Base-by-base conservation (phyloP, 75 land plant species). In the Cunninghamia lanceolata region DNA sequence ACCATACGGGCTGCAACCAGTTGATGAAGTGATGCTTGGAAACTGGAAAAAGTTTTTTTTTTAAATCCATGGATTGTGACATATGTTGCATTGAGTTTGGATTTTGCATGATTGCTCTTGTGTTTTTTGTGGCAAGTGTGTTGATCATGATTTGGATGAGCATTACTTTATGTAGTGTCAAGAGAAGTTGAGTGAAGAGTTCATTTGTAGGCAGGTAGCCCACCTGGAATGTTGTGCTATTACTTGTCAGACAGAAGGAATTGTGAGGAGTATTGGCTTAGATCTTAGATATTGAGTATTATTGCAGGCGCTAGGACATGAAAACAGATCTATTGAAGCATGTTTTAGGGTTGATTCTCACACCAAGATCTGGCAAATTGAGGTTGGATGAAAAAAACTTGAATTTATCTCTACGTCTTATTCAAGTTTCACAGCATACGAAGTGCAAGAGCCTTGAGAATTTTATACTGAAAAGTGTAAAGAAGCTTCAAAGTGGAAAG, bases 101-200 rank as follows among this genome's bases (percentile, higher is more conserved):
- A 0, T 96, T 94, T 53, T 96, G 98, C 92, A 90, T 56, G 86
- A 93, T 38, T 96, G 98, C 84, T 93, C 90, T 83, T 96, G 98
- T 70, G 90, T 96, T 52, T 93, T 96, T 5, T 96, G 98, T 85
- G 84, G 91, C 84, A 86, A 87, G 56, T 80, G 83, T 75, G 59
- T 96, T 52, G 77, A 86, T 43, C 88, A 78, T 42, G 84, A 70
- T 25, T 43, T 85, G 50, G 92, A 88, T 17, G 93, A 89, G 54
- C 88, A 86, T 54, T 86, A 88, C 85, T 90, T 87, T 46, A 75
- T 96, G 42, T 92, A 91, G 87, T 96, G 98, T 87, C 87, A 92
- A 84, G 47, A 47, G 45, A 84, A 10, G 1, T 84, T 89, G 66
- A 53, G 47, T 43, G 91, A 89, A n/a, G 87, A 82, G 9, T 89